A percentile compares a stretch with the other conserved stretches of the same genome.
These are phyloP conservation scores for Fusarium sp. DNA, from an alignment of 2,329 filamentous ascomycete genomes.

Conservation along the genomic window DNA sequence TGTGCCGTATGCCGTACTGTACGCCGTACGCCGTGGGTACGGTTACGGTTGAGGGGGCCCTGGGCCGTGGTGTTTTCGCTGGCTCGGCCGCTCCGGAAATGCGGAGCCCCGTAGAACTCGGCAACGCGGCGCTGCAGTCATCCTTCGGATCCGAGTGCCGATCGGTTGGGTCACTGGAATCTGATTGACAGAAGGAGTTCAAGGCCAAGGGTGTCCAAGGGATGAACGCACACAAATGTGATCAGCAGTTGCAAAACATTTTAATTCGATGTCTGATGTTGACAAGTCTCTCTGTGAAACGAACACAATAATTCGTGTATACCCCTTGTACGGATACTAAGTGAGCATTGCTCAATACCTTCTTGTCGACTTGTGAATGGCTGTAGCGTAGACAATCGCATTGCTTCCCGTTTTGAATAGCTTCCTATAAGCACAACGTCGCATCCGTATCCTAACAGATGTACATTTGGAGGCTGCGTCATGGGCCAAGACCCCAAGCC, in stretches of 20 bases:
- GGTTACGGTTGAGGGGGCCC: background rate
- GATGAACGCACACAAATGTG: background rate
- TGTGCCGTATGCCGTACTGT: conserved; percentile 8
- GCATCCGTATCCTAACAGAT: conserved; percentile 17
- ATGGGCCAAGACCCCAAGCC: background rate
- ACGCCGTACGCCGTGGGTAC: background rate
- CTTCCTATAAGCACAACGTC: conserved; percentile 22
- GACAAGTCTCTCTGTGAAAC: conserved; percentile 5
- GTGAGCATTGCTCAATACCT: conserved; percentile 1
- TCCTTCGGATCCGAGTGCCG: conserved; percentile 38
- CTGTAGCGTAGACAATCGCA: conserved; percentile 2
- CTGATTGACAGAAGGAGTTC: conserved; percentile 16
- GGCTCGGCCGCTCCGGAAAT: background rate
- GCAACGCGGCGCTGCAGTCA: conserved; percentile 8
- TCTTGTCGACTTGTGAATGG: conserved; percentile 22
- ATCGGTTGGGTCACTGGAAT: conserved; percentile 24
- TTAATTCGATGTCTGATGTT: background rate
- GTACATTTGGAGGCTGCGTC: background rate
- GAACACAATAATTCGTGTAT: conserved; percentile 12
- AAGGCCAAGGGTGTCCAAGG: background rate
- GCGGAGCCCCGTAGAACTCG: background rate
- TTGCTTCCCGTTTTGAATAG: conserved; percentile 22
- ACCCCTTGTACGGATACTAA: background rate
- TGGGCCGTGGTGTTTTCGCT: background rate
- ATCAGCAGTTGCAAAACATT: background rate